A percentile compares a stretch with the other conserved stretches of the same genome.
Evolutionary conservation across 148 eudicot genomes (phyloP).

Genomic region (Rhododendron mucronatum): DNA sequence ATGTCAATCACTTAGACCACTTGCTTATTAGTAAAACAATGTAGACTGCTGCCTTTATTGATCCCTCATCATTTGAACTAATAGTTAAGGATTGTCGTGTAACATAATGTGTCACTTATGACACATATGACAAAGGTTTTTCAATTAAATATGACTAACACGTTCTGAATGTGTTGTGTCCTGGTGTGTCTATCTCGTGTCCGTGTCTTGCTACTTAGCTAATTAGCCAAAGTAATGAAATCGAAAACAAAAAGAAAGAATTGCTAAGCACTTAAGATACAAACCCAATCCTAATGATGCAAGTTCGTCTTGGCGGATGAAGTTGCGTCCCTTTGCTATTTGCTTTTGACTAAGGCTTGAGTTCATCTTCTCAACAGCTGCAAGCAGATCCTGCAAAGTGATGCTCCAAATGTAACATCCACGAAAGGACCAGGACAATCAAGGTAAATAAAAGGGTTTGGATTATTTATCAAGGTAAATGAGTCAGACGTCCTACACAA

Average conservation of each 20-base stretch:
- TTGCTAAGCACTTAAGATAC: neutral
- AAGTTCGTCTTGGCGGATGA: constrained; percentile 63
- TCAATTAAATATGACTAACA: neutral
- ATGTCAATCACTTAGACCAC: neutral
- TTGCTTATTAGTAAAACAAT: neutral
- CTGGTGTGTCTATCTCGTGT: neutral
- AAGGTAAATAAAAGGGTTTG: neutral
- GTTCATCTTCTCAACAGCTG: constrained; percentile 71
- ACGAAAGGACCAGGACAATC: neutral
- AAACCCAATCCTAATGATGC: constrained; percentile 68
- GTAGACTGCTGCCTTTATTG: neutral
- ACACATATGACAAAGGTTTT: neutral
- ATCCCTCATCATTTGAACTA: neutral
- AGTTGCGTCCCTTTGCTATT: constrained; percentile 21
- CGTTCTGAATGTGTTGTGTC: neutral
- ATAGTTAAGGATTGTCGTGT: neutral
- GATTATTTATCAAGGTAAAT: neutral
- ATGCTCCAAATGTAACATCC: neutral
- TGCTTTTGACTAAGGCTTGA: constrained; percentile 30
- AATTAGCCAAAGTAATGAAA: neutral
- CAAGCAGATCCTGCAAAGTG: constrained; percentile 50
- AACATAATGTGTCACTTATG: neutral
- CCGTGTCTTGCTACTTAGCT: neutral
- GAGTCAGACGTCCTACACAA: neutral
- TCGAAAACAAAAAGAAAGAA: neutral